Conservation (phyloP, 2,329 filamentous ascomycete genomes). For the Xylaria multiplex region DNA sequence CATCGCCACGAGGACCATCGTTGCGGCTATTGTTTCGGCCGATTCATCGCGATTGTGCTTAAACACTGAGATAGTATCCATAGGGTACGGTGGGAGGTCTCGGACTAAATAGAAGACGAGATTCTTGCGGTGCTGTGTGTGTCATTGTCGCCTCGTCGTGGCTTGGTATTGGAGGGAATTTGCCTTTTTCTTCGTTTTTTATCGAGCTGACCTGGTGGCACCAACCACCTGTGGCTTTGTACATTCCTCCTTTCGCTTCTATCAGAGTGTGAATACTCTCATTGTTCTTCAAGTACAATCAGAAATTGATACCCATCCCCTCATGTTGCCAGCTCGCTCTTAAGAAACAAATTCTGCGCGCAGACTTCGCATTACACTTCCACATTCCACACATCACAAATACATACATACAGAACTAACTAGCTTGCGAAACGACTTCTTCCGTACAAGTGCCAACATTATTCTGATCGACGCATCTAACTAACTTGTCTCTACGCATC, state of each 20-base stretch:
- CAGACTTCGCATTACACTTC: constrained; percentile 37
- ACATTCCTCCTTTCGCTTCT: constrained; percentile 48
- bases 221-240: constrained; percentile 49
- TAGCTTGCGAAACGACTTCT: constrained; percentile 37
- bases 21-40: constrained; percentile 36
- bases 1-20: constrained; percentile 22
- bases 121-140: constrained; percentile 43
- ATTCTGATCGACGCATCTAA: constrained; percentile 25
- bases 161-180: constrained; percentile 45
- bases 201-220: constrained; percentile 46
- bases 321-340: constrained; percentile 48
- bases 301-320: constrained; percentile 51
- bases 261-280: constrained; percentile 43
- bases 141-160: constrained; percentile 31
- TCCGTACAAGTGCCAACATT: constrained; percentile 39
- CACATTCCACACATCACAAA: constrained; percentile 35
- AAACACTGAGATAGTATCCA: constrained; percentile 41
- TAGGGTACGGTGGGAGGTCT: constrained; percentile 46
- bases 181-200: constrained; percentile 44
- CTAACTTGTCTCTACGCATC: constrained; percentile 26
- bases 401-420: constrained; percentile 38
- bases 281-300: constrained; percentile 51
- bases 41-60: constrained; percentile 38
- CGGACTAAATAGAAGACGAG: constrained; percentile 45
- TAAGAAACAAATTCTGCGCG: constrained; percentile 44